Conservation (phyloP, 371 early-diverging fungal genomes). For the Apophysomyces elegans region DNA sequence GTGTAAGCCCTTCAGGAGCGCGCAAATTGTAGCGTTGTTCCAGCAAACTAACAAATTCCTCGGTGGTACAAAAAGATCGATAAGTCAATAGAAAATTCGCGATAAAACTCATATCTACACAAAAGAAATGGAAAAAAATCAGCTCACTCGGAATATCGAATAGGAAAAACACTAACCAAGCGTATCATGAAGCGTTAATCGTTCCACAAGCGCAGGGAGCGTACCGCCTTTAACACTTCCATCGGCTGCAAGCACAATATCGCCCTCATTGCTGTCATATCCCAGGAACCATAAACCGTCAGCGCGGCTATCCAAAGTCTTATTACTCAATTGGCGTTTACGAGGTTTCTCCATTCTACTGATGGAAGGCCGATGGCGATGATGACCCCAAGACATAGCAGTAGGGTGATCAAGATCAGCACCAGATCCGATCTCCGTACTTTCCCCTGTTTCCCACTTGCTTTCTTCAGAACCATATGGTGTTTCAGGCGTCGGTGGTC, state of each 20-base stretch:
- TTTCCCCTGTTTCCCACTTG: slow-evolving; percentile 91
- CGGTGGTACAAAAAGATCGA: slow-evolving; percentile 82
- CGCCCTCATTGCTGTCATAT: slow-evolving; percentile 71
- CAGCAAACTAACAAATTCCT: slow-evolving; percentile 72
- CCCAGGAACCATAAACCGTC: slow-evolving; percentile 47
- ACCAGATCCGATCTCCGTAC: slow-evolving; percentile 32
- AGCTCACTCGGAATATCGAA: neutral
- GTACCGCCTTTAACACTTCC: slow-evolving; percentile 88
- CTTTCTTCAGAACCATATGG: slow-evolving; percentile 78
- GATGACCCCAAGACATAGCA: slow-evolving; percentile 20
- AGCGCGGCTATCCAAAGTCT: neutral
- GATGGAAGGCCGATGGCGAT: slow-evolving; percentile 24
- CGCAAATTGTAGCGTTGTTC: slow-evolving; percentile 74
- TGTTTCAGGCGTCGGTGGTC: slow-evolving; percentile 5
- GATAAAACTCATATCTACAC: slow-evolving; percentile 72
- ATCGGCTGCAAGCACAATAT: slow-evolving; percentile 79
- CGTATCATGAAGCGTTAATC: slow-evolving; percentile 84
- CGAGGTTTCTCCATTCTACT: slow-evolving; percentile 9
- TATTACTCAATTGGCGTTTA: slow-evolving; percentile 11
- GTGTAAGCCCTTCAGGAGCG: slow-evolving; percentile 70
- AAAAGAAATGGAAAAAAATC: slow-evolving; percentile 22
- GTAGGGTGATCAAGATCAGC: slow-evolving; percentile 7
- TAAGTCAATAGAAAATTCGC: slow-evolving; percentile 88
- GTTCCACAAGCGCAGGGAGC: slow-evolving; percentile 81
- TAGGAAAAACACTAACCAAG: slow-evolving; percentile 35